Conservation (phyloP, 176 grass and related monocot genomes). For the Tuctoria greenei region DNA sequence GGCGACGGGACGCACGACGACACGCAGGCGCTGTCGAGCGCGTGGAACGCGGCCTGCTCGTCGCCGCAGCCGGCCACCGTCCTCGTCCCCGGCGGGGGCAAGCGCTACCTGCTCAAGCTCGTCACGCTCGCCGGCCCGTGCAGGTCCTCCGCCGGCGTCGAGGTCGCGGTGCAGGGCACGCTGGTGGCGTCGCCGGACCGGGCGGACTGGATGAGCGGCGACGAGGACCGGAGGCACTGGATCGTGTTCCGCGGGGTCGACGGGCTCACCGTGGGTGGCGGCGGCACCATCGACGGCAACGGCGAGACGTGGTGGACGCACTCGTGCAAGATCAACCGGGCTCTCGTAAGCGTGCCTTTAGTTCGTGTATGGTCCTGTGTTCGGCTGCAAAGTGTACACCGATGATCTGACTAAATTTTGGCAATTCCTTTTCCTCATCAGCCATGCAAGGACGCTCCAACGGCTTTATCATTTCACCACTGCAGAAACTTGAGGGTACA, state of each 20-base stretch:
- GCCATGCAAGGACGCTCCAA: slow-evolving; percentile 73
- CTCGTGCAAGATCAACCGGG: slow-evolving; percentile 70
- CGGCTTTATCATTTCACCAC: slow-evolving; percentile 32
- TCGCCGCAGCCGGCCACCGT: slow-evolving; percentile 49
- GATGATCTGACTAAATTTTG: neutral
- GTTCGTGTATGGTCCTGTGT: too few relatives aligned
- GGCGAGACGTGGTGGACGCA: slow-evolving; percentile 70
- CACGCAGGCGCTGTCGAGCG: slow-evolving; percentile 47
- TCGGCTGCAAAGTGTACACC: neutral
- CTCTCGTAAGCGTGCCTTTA: slow-evolving; percentile 46
- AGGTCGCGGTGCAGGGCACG: slow-evolving; percentile 52
- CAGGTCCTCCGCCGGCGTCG: slow-evolving; percentile 51
- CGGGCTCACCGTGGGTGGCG: slow-evolving; percentile 47
- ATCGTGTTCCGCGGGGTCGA: slow-evolving; percentile 44
- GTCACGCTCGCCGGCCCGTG: slow-evolving; percentile 64
- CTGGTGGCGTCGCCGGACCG: slow-evolving; percentile 50
- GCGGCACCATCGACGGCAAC: slow-evolving; percentile 72
- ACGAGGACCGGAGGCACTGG: slow-evolving; percentile 42
- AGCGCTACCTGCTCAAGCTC: slow-evolving; percentile 51
- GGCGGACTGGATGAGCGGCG: slow-evolving; percentile 44
- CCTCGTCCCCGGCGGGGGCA: slow-evolving; percentile 45
- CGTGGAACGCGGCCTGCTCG: slow-evolving; percentile 58
- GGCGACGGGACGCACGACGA: slow-evolving; percentile 60
- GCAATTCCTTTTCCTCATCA: neutral
- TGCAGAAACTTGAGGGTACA: slow-evolving; percentile 26